Conservation (phyloP, 306 rosid species). For the Vigna reflexopilosa region DNA sequence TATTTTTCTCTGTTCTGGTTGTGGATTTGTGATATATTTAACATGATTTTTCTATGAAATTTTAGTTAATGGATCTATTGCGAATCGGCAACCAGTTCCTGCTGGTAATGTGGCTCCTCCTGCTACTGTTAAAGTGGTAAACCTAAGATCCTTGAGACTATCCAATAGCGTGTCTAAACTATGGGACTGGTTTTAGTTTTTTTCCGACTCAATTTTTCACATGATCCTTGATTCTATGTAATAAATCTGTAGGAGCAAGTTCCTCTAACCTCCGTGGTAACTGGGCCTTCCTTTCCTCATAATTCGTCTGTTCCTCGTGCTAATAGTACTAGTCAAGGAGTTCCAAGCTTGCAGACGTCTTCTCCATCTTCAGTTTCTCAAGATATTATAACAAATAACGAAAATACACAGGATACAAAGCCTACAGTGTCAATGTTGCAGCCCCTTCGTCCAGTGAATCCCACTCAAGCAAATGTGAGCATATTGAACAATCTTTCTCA, state of each 20-base stretch:
- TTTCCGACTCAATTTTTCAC: slow-evolving; percentile 24
- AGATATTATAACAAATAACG: slow-evolving; percentile 76
- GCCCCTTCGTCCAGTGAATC: slow-evolving; percentile 76
- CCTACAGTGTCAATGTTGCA: slow-evolving; percentile 75
- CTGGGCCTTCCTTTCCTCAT: slow-evolving; percentile 77
- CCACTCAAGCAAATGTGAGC: slow-evolving; percentile 71
- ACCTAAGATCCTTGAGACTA: slow-evolving; percentile 27
- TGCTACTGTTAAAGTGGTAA: slow-evolving; percentile 94
- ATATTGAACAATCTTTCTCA: slow-evolving; percentile 88
- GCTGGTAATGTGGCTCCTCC: slow-evolving; percentile 75
- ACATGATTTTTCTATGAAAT: slow-evolving; percentile 40
- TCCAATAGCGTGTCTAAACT: slow-evolving; percentile 17
- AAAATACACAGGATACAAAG: slow-evolving; percentile 76
- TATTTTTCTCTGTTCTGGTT: slow-evolving; percentile 36
- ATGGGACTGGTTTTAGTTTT: background rate
- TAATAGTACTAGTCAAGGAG: slow-evolving; percentile 70
- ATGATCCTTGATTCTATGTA: slow-evolving; percentile 39
- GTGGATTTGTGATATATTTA: slow-evolving; percentile 24
- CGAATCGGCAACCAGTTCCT: slow-evolving; percentile 73
- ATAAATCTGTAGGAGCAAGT: slow-evolving; percentile 76
- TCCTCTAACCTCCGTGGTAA: slow-evolving; percentile 74
- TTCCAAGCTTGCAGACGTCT: slow-evolving; percentile 85
- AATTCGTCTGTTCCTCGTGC: slow-evolving; percentile 75
- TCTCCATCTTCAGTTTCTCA: slow-evolving; percentile 90
- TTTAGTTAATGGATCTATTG: slow-evolving; percentile 82